These are phyloP conservation scores for Yamadazyma sp. DNA, from an alignment of 1,139 yeast genomes.

Conservation along the genomic window DNA sequence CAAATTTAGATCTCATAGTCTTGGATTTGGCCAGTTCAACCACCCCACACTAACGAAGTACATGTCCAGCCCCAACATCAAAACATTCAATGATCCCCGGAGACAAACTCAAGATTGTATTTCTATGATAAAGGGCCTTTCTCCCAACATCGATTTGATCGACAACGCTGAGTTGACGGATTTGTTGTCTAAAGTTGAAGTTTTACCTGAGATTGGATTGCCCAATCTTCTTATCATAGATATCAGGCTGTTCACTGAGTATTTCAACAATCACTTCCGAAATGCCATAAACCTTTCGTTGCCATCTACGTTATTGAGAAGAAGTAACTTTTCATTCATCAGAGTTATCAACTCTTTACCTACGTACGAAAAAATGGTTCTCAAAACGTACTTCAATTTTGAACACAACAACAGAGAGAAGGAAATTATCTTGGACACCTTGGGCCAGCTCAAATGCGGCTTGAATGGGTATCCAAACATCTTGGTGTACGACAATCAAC, in stretches of 20 bases:
- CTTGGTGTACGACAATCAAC: constrained; percentile 31
- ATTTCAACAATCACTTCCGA: constrained; percentile 48
- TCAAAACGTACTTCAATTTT: constrained; percentile 17
- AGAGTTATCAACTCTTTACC: constrained; percentile 62
- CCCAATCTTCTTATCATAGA: constrained; percentile 53
- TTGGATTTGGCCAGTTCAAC: constrained; percentile 13
- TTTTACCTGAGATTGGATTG: constrained; percentile 7
- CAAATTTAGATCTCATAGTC: constrained; percentile 11
- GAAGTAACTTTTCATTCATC: constrained; percentile 59
- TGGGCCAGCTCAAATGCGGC: constrained; percentile 23
- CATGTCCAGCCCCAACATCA: constrained; percentile 15
- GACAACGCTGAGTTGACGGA: constrained; percentile 4
- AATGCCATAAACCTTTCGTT: constrained; percentile 67
- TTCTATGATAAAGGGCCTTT: constrained; percentile 8
- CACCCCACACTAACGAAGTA: constrained; percentile 13
- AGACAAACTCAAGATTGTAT: constrained; percentile 11
- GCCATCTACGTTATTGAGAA: constrained; percentile 74
- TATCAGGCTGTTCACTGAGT: constrained; percentile 70
- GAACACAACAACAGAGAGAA: constrained; percentile 8
- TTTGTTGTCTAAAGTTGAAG: constrained; percentile 8
- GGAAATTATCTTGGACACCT: constrained; percentile 5
- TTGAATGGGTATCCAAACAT: constrained; percentile 30
- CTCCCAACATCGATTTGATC: constrained; percentile 8
- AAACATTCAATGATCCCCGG: constrained; percentile 11
- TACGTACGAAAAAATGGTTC: constrained; percentile 36